A percentile compares a stretch with the other conserved stretches of the same genome.
These are phyloP conservation scores for Chrysanthemum makinoi DNA, from an alignment of 129 eudicot species.

Conservation along the genomic window DNA sequence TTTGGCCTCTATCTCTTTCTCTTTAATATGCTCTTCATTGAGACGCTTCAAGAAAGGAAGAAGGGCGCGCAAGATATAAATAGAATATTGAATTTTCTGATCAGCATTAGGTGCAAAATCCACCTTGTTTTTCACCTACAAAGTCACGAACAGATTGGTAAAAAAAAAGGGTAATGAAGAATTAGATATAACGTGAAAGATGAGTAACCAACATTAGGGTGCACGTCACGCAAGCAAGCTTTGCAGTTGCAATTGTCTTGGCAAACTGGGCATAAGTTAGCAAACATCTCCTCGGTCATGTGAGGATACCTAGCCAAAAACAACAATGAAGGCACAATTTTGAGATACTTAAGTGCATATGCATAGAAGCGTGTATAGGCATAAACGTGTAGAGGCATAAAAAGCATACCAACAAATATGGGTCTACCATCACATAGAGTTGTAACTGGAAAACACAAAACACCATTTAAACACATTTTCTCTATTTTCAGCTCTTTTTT, in stretches of 20 bases:
- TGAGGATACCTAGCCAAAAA: constrained; percentile 60
- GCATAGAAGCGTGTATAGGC: too few species aligned
- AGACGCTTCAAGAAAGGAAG: constrained; percentile 60
- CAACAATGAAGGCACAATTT: not conserved
- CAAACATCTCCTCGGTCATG: constrained; percentile 57
- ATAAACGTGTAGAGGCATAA: too few species aligned
- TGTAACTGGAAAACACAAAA: too few species aligned
- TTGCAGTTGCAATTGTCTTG: constrained; percentile 77
- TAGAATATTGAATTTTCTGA: constrained; percentile 45
- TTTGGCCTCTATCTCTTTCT: constrained; percentile 63
- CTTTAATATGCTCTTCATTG: constrained; percentile 51
- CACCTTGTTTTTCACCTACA: constrained; percentile 34
- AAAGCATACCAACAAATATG: too few species aligned
- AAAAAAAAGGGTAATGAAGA: not conserved
- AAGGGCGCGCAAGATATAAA: constrained; percentile 46
- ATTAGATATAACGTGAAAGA: not conserved
- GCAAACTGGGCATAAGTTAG: constrained; percentile 79
- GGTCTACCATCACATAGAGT: too few species aligned
- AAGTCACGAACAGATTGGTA: not conserved
- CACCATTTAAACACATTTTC: not conserved
- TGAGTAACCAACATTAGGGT: constrained; percentile 30
- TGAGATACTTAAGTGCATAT: too few species aligned
- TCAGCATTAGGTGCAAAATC: constrained; percentile 22
- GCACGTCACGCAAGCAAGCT: constrained; percentile 66
- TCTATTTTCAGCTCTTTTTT: too few species aligned